Evolutionary conservation across 768 basidiomycete genomes (phyloP), one percentile per base, ranked within the genome.

Genomic region (Tulasnella sp.): DNA sequence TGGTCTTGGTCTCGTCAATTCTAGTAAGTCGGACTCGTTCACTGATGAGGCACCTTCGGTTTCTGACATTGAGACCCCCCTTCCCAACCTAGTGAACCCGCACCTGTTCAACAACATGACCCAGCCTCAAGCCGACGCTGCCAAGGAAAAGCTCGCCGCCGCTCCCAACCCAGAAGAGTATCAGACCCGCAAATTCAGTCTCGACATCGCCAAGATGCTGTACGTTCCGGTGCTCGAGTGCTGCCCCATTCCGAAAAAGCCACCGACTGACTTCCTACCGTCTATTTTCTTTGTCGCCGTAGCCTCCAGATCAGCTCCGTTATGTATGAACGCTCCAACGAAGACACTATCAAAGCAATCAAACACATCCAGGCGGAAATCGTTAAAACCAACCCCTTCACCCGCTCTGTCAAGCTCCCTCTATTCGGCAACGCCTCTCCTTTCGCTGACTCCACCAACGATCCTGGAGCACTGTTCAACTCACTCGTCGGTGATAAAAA

Each of bases 171-270:
- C 25, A n/a, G 31, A 12, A 15, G 37, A 38, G 9, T 42, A n/a
- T 36, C 4, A 70, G 22, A 14, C 29, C 22, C 38, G 71, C 3
- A 29, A 37, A 17, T 78, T 78, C 54, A 54, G 74, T 39, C 42
- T 58, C 29, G 78, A 78, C 67, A 54, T 72, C 29, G 77, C 78
- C 6, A 77, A 77, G 45, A 29, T 78, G 29, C 42, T 78, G 78
- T 78, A 74, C n/a, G 68, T 49, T 22, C 45, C 49, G 64, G 17
- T 8, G 19, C 15, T 40, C 37, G 25, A 17, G 22, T 15, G 8
- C 19, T 31, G 31, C 17, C 25, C 34, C 12, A 6, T 34, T 17
- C 29, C 45, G 42, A 42, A 8, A 8, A 11, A 25, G 3, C 3
- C 70, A 71, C 70, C 25, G 19, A 49, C 8, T 49, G 6, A 70